These are phyloP conservation scores for Staphylotrichum tortipilum DNA, from an alignment of 495 filamentous ascomycete species.

Conservation along the genomic window DNA sequence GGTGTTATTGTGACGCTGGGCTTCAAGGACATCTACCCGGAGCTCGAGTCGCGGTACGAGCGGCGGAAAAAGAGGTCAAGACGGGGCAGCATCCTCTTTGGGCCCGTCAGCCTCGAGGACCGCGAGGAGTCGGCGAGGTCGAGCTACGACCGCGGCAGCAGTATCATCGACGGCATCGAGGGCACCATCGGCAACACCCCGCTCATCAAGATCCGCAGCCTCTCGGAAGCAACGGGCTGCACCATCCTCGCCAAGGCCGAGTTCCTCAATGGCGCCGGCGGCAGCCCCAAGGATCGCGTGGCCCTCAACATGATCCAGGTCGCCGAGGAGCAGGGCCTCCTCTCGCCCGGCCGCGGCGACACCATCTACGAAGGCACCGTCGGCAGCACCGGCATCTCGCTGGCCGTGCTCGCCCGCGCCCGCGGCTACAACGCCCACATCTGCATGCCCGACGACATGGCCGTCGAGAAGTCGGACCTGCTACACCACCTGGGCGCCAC, in stretches of 20 bases:
- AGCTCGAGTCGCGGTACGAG: conserved; percentile 54
- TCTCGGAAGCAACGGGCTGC: conserved; percentile 88
- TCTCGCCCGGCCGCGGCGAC: conserved; percentile 76
- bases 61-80: conserved; percentile 23
- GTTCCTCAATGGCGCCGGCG: conserved; percentile 93
- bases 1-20: conserved; percentile 64
- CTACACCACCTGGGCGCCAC: conserved; percentile 83
- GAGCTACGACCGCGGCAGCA: conserved; percentile 13
- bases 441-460: conserved; percentile 93
- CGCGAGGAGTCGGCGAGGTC: conserved; percentile 24
- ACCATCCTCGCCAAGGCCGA: conserved; percentile 92
- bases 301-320: conserved; percentile 79
- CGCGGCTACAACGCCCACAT: conserved; percentile 89
- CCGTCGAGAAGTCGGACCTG: conserved; percentile 77
- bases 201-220: conserved; percentile 73
- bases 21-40: conserved; percentile 66
- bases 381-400: conserved; percentile 85
- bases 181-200: conserved; percentile 93
- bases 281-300: conserved; percentile 91
- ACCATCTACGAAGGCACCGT: conserved; percentile 97
- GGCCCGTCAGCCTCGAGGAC: conserved; percentile 46
- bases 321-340: conserved; percentile 70
- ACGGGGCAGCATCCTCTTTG: conserved; percentile 31
- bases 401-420: conserved; percentile 80
- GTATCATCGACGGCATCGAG: conserved; percentile 65